Conservation (phyloP, 768 basidiomycete species). For the Lentinula guzmanii region DNA sequence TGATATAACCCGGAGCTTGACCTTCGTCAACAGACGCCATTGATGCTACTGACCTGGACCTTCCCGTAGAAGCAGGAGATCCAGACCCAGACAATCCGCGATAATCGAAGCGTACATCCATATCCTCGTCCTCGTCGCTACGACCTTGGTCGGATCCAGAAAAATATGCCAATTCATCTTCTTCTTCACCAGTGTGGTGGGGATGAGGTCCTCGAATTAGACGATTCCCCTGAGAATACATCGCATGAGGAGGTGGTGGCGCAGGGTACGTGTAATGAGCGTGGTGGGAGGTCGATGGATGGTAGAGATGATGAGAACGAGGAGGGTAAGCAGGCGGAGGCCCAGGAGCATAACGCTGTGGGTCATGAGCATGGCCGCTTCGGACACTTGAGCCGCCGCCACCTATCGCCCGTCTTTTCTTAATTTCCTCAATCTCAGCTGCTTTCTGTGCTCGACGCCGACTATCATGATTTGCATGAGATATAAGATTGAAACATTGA, state of each 20-base stretch:
- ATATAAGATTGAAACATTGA: background rate
- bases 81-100: background rate
- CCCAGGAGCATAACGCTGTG: background rate
- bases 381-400: background rate
- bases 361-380: background rate
- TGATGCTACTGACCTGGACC: background rate
- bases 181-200: background rate
- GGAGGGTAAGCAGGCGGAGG: background rate
- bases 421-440: slow-evolving; percentile 43
- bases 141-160: background rate
- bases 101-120: background rate
- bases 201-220: background rate
- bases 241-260: background rate
- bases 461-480: slow-evolving; percentile 23
- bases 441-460: slow-evolving; percentile 53
- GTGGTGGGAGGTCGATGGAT: background rate
- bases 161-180: background rate
- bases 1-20: background rate
- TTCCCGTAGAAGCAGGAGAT: background rate
- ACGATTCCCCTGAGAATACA: background rate
- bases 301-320: background rate
- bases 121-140: background rate
- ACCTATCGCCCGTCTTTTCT: slow-evolving; percentile 24
- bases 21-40: background rate
- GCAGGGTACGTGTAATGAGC: background rate